These are phyloP conservation scores for Fusarium torreyae DNA, from an alignment of 2,329 filamentous ascomycete genomes.

Conservation along the genomic window DNA sequence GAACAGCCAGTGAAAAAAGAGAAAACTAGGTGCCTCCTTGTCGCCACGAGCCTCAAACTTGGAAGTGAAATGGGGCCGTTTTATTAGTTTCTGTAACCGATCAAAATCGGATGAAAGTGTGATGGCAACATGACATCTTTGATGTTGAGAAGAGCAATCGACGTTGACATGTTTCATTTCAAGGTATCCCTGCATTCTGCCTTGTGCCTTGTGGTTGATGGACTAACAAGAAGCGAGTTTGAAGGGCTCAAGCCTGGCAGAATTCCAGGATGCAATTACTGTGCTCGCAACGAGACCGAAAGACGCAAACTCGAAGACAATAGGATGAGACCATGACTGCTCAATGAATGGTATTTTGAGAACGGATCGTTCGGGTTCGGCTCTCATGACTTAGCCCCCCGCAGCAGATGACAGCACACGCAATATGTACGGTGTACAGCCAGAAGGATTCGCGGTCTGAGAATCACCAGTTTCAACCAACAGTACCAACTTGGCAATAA, in stretches of 20 bases:
- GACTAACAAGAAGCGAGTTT: conserved; percentile 7
- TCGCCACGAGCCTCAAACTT: conserved; percentile 10
- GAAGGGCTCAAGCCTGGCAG: background rate
- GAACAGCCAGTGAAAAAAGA: background rate
- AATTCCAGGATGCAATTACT: conserved; percentile 1
- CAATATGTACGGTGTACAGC: conserved; percentile 28
- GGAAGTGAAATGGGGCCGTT: conserved; percentile 16
- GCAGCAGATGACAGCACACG: conserved; percentile 19
- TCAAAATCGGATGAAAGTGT: conserved; percentile 1
- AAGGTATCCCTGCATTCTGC: conserved; percentile 25
- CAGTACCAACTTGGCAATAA: conserved; percentile 16
- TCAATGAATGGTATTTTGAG: background rate
- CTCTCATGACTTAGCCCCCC: conserved; percentile 29
- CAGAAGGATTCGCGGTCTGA: conserved; percentile 18
- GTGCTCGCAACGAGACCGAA: background rate
- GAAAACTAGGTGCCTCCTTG: background rate
- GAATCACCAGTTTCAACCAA: background rate
- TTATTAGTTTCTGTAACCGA: conserved; percentile 21
- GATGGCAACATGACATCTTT: conserved; percentile 37
- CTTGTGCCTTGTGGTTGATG: background rate
- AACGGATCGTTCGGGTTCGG: background rate
- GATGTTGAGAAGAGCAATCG: background rate
- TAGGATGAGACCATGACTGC: conserved; percentile 17
- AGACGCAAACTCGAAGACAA: background rate
- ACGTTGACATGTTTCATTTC: conserved; percentile 1